Base-by-base conservation (phyloP, 805 yeast species). In the Starmera pachycereana region DNA sequence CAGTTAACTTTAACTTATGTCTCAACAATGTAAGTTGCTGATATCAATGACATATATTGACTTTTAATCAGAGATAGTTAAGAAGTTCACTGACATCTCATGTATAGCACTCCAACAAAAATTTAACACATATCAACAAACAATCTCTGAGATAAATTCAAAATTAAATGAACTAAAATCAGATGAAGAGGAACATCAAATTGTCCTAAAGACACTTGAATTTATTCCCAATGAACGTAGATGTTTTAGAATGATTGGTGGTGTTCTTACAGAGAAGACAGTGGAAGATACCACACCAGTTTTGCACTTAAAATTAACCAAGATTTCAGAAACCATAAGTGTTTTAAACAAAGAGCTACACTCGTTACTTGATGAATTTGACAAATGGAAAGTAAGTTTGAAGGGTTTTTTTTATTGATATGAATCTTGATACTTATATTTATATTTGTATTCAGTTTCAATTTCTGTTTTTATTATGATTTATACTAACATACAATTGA, bases 181-280 rank as follows among this genome's bases (percentile, higher is more conserved):
- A 32, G 80, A 75, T 44, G 61, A 68, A 33, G 70, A 66, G 39
- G 71, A 68, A 41, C 68, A 62, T 43, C 65, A 65, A 31, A 62
- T 81, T 13, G 92, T 83, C 1, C 51, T 80, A 12, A 72, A 68
- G 16, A 79, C 90, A 2, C 60, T 83, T 28, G 46, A 59, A 34
- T 64, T 61, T 1, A 65, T 76, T 9, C 77, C 78, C 19, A 45
- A 50, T 2, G 76, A 71, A 35, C 74, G 98, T 44, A 78, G 80
- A 55, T 87, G 97, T 54, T 88, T 78, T 63, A 77, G 95, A 52
- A 87, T 92, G 96, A 74, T 90, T 29, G 97, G 96, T 22, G 94
- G 96, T 9, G 95, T 89, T 4, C 68, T 90, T 29, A 83, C 89
- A 13, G 94, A 88, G 54, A 80, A 84, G 48, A 71, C 78, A 4